Percentiles rank a stretch among this genome's conserved stretches.
These are phyloP conservation scores for Oryza rufipogon DNA, from an alignment of 176 grass and related monocot species.

Conservation along the genomic window DNA sequence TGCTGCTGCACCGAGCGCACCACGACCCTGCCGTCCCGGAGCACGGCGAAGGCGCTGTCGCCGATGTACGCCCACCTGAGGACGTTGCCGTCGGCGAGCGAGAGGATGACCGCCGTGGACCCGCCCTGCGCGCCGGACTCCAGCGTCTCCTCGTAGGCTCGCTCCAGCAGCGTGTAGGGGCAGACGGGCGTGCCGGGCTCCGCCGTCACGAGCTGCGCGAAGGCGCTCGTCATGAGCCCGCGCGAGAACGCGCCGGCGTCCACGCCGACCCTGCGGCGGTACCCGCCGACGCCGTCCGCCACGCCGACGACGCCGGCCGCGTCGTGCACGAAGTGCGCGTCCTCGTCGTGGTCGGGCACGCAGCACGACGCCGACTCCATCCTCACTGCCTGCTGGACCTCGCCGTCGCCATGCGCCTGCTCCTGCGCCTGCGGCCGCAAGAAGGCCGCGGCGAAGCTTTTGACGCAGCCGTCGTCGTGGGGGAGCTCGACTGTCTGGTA, in stretches of 20 bases:
- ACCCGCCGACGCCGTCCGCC: too few relatives aligned
- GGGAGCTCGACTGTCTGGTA: background rate
- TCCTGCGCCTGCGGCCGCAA: too few relatives aligned
- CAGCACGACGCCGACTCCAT: constrained; percentile 29
- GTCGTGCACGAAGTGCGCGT: constrained; percentile 36
- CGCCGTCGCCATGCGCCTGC: background rate
- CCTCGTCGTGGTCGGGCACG: constrained; percentile 22
- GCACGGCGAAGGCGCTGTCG: constrained; percentile 29
- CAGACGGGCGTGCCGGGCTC: constrained; percentile 13
- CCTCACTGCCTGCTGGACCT: background rate
- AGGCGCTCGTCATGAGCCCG: constrained; percentile 29
- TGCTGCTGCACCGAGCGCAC: constrained; percentile 8
- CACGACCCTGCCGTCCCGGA: constrained; percentile 3
- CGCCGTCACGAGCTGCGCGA: background rate
- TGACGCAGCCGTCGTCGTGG: too few relatives aligned
- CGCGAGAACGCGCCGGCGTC: constrained; percentile 43
- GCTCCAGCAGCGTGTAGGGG: background rate
- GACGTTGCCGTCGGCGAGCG: background rate
- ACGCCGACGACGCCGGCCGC: background rate
- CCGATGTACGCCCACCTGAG: constrained; percentile 39
- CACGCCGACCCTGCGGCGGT: background rate
- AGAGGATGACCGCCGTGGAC: constrained; percentile 33
- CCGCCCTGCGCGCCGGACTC: background rate
- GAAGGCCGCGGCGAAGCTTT: too few relatives aligned
- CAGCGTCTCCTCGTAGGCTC: background rate